Evolutionary conservation across 177 flowering plant species (phyloP), one percentile per base, ranked within the genome.

Genomic region (Vitis hybrid): DNA sequence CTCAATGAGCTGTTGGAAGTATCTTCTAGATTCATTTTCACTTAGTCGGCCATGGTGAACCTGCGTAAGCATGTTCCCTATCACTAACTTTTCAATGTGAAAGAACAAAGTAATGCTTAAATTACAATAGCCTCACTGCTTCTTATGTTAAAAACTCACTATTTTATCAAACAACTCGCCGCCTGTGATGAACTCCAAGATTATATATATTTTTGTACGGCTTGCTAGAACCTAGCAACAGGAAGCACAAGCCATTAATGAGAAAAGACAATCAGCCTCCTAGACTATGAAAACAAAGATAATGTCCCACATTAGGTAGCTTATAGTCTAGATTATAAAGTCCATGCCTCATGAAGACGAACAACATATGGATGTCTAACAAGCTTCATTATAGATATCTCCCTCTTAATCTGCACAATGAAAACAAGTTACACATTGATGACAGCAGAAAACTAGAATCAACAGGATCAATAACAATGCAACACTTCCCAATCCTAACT

Each of bases 151-250:
- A 71, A 70, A 20, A 78, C 97, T 94, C 79, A 96, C 99, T 49
- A 96, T 96, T 86, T 91, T 90, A 80, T 96, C 99, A 77, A 96
- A 96, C 80, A 96, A 73, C 85, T 96, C 99, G 47, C 99, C 99
- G 8, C 99, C 99, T 14, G 99, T 94, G 58, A 96, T 91, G 84
- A 79, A 96, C 82, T 96, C 99, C 88, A 96, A 77, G 69, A 96
- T 94, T 70, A 96, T 96, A 71, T 96, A 96, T 64, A 96, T 96
- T 82, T 94, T 96, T 18, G 94, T 92, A 18, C 99, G 99, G 75
- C 92, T 94, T 7, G 99, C 98, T 20, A 94, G 75, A 68, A 96
- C 99, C 99, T 95, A 77, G 17, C 28, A 52, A 70, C 56, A 61
- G 51, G 68, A 74, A 47, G 19, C 19, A 61, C 4, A 19, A 18